Percentiles rank a stretch among this genome's conserved stretches.
Evolutionary conservation across 176 grass and related monocot genomes (phyloP).

Genomic region (Eragrostis curvula): DNA sequence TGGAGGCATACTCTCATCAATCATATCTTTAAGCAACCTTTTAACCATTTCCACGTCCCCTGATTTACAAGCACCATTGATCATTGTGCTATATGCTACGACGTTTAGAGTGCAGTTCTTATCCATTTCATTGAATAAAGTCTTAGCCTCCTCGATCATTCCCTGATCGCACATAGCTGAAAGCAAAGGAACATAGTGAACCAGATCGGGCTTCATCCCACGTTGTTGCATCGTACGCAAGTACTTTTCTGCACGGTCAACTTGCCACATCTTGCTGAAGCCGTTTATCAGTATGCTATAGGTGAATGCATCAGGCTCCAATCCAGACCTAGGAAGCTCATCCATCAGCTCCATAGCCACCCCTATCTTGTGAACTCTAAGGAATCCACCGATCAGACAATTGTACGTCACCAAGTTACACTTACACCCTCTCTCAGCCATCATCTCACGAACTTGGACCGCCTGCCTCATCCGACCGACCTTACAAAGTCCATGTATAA

Average conservation of each 20-base stretch:
- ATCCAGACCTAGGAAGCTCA: conserved; percentile 51
- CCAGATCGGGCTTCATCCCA: conserved; percentile 41
- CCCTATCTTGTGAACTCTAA: conserved; percentile 48
- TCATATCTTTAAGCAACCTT: conserved; percentile 58
- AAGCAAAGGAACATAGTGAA: conserved; percentile 62
- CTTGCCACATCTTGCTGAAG: conserved; percentile 64
- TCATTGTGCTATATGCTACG: conserved; percentile 58
- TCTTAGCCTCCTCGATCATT: conserved; percentile 48
- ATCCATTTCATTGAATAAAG: conserved; percentile 66
- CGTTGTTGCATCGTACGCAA: conserved; percentile 45
- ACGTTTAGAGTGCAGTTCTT: conserved; percentile 42
- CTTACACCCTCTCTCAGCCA: conserved; percentile 46
- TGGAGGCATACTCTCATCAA: conserved; percentile 49
- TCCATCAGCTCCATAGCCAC: conserved; percentile 45
- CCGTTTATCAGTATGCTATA: conserved; percentile 68
- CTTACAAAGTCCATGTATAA: conserved; percentile 73
- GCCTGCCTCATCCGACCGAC: conserved; percentile 42
- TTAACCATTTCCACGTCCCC: conserved; percentile 49
- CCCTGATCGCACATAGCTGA: conserved; percentile 58
- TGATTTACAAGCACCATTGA: conserved; percentile 57
- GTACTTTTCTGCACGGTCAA: conserved; percentile 39
- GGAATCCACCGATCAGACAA: conserved; percentile 56
- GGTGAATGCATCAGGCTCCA: conserved; percentile 55
- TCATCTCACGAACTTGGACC: conserved; percentile 47
- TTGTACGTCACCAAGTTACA: conserved; percentile 62